Conservation (phyloP, 2,329 filamentous ascomycete species). For the Phyllosticta citribraziliensis region DNA sequence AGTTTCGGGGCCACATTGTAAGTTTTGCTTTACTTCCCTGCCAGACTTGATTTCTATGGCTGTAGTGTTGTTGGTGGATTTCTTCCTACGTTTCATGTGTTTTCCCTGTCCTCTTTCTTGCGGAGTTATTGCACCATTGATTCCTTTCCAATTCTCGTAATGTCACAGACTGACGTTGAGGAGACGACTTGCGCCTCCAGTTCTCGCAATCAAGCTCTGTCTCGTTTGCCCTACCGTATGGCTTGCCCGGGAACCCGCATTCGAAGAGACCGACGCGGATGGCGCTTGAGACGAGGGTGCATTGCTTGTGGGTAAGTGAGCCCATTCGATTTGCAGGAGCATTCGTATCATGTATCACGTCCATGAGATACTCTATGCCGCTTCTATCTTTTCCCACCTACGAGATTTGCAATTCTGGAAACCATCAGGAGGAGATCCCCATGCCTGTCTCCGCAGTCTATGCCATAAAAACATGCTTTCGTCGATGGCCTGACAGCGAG, state of each 20-base stretch:
- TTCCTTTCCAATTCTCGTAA: not conserved
- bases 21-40: not conserved
- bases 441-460: too few relatives aligned
- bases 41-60: too few relatives aligned
- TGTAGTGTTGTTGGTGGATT: not conserved
- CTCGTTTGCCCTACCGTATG: conserved; percentile 43
- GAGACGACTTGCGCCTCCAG: conserved; percentile 57
- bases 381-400: too few relatives aligned
- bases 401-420: too few relatives aligned
- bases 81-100: not conserved
- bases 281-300: conserved; percentile 37
- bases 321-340: not conserved
- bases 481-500: not conserved
- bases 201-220: conserved; percentile 58
- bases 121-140: not conserved
- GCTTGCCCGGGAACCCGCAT: conserved; percentile 33
- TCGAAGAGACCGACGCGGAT: conserved; percentile 30
- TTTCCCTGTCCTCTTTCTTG: not conserved
- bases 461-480: not conserved
- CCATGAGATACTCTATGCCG: too few relatives aligned
- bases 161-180: not conserved
- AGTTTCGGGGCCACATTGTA: conserved; percentile 52
- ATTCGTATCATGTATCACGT: not conserved
- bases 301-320: conserved; percentile 32
- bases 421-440: too few relatives aligned